phyloP scores from a whole-genome alignment of 805 yeast genomes.

The Wickerhamiella sorbophila region DNA sequence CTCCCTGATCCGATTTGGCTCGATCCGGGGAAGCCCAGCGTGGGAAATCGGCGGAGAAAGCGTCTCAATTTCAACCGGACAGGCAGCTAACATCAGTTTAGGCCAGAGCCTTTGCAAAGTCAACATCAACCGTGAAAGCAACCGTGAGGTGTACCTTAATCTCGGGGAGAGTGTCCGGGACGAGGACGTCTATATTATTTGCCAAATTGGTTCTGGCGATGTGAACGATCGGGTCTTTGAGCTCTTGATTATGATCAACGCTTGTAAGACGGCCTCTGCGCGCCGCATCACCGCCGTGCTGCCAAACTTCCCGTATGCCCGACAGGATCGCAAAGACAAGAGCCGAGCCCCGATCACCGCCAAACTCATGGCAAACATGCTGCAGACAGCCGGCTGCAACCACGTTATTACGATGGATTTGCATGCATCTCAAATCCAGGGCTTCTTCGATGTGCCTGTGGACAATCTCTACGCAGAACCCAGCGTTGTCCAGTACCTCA shows the following conservation, averaged over 20 bases:
- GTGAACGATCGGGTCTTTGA: constrained; percentile 83
- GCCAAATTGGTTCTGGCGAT: constrained; percentile 73
- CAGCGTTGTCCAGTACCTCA: constrained; percentile 69
- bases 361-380: constrained; percentile 79
- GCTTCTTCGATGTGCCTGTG: constrained; percentile 90
- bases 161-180: constrained; percentile 82
- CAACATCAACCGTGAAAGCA: constrained; percentile 72
- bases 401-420: constrained; percentile 95
- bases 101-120: constrained; percentile 59
- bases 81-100: no score
- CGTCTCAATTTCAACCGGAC: no score
- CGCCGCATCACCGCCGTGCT: constrained; percentile 88
- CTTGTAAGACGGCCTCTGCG: constrained; percentile 90
- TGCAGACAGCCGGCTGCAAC: constrained; percentile 90
- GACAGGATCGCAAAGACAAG: constrained; percentile 95
- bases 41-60: no score
- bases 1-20: no score
- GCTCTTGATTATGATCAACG: constrained; percentile 76
- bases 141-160: constrained; percentile 76
- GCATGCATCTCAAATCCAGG: constrained; percentile 97
- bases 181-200: constrained; percentile 55
- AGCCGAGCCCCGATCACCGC: constrained; percentile 96
- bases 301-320: constrained; percentile 94
- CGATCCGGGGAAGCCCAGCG: not conserved
- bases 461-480: constrained; percentile 97